phyloP scores from a whole-genome alignment of 2,329 filamentous ascomycete genomes.

The Ramularia collo-cygni region DNA sequence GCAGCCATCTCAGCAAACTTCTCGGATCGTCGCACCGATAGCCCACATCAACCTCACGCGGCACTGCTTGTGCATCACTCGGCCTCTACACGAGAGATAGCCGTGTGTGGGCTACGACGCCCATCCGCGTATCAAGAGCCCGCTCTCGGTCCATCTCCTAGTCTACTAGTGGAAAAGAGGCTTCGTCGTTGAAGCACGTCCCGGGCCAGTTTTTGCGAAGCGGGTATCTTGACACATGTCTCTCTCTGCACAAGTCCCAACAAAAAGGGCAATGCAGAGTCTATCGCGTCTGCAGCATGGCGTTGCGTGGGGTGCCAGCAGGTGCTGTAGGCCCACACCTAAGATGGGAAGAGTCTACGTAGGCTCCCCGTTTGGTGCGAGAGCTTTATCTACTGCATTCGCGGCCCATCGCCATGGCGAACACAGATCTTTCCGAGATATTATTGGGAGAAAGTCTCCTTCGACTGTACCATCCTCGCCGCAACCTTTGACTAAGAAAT shows the following conservation, averaged over 20 bases:
- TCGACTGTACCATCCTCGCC: not conserved
- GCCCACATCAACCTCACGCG: not conserved
- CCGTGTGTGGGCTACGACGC: not conserved
- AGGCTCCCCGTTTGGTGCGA: slow-evolving; percentile 3
- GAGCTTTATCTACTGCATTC: slow-evolving; percentile 6
- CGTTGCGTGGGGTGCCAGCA: not conserved
- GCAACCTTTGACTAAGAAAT: not conserved
- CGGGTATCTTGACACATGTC: slow-evolving; percentile 4
- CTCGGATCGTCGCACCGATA: too few species aligned
- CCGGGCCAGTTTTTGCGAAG: too few species aligned
- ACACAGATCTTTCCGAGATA: slow-evolving; percentile 2
- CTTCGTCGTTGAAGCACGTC: too few species aligned
- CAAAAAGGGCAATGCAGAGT: slow-evolving; percentile 1
- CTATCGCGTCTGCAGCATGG: not conserved
- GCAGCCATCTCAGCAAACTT: too few species aligned
- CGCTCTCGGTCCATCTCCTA: too few species aligned
- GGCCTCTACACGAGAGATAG: slow-evolving; percentile 1
- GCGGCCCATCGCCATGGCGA: slow-evolving; percentile 8
- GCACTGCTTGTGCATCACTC: not conserved
- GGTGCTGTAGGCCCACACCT: slow-evolving; percentile 1
- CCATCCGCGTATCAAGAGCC: too few species aligned
- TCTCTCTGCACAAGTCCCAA: not conserved
- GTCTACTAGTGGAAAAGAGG: too few species aligned
- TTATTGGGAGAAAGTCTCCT: not conserved
- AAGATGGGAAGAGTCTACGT: slow-evolving; percentile 5